Base-by-base conservation (phyloP, 2,329 filamentous ascomycete genomes). In the Aspergillus fumigatus region DNA sequence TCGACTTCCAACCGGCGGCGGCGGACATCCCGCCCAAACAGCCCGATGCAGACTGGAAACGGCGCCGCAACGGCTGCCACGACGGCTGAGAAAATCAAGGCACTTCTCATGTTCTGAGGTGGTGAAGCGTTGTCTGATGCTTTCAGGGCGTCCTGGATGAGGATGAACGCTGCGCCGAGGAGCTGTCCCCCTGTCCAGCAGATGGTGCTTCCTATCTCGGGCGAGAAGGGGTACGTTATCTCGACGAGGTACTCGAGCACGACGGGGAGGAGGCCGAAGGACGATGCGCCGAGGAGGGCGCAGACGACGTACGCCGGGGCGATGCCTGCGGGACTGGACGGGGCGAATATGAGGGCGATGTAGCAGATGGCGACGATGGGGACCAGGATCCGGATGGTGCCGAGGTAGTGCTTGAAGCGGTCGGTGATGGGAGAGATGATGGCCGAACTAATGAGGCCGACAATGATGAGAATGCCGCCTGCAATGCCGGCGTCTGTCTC, bases 121-220 rank as follows among this genome's bases (percentile, higher is more conserved):
- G 88, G 89, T 38, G 74, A 65, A 0, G 77, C 84, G 17, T 75
- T 70, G 9, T 70, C 66, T 0, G 78, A 79, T 0, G 77, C 75
- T 64, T 78, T 79, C 48, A 97, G 79, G 19, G 88, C 89, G 70
- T 92, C 88, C 76, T 90, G 89, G 56, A 93, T 75, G 29, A 99
- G 77, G 66, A 97, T 89, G 68, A 97, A 96, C 27, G 92, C 75
- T 1, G 85, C 92, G 11, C 94, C 94, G 0, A 95, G 75, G 7
- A 97, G 74, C 77, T 97, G 93, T 0, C 94, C 93, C 5, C 88
- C 88, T 1, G 84, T 83, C 94, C 94, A 97, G 67, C 88, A 89
- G 23, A 95, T 79, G 27, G 89, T 91, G 59, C 85, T 89, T 0
- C 89, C 90, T 48, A 97, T 83, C 74, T 96, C 93, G 0, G 94